Evolutionary conservation across 2,329 filamentous ascomycete species (phyloP), one percentile per base, ranked within the genome.

Genomic region (Fusarium sp.): DNA sequence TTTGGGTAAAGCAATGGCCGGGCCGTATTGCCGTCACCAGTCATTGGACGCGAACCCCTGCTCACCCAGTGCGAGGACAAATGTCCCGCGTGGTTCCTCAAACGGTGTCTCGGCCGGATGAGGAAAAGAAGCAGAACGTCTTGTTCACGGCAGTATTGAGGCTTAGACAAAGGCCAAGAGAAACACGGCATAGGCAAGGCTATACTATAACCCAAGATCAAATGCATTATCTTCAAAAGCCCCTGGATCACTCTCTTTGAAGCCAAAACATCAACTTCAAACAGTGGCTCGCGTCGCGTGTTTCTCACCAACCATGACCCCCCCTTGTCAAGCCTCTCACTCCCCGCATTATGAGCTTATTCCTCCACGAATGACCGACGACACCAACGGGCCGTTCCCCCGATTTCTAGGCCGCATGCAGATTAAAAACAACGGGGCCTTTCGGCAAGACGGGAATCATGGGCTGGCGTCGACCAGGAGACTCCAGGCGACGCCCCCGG

Each of bases 351-450:
- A 29, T 58, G 27, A 16, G 29, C 35, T 56, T 48, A 64, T 67
- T 74, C 65, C 65, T 74, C 73, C 73, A 74, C 73, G 71, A 75
- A 76, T 69, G 58, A 48, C 9, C 31, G 6, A 52, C 27, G 57
- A 43, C 22, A 22, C 48, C 56, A 48, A 52, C 74, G 73, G 73
- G 58, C 58, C 70, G 58, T 39, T 45, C 41, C 52, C 60, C 73
- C 73, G 73, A 27, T 60, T 60, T 72, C 60, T 71, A 74, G 70
- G 24, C 63, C 41, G 56, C 39, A 37, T 41, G 48, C 45, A 33
- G 24, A 52, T 33, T n/a, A 56, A 37, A 48, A 66, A 61, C n/a
- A 52, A 52, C 24, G 39, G 67, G 64, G 39, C 39, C 57, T 31
- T 52, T 39, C 64, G 65, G 65, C 61, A 74, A 72, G 45, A 59